These are phyloP conservation scores for Trichoderma citrinoviride DNA, from an alignment of 2,329 filamentous ascomycete genomes.

Conservation along the genomic window DNA sequence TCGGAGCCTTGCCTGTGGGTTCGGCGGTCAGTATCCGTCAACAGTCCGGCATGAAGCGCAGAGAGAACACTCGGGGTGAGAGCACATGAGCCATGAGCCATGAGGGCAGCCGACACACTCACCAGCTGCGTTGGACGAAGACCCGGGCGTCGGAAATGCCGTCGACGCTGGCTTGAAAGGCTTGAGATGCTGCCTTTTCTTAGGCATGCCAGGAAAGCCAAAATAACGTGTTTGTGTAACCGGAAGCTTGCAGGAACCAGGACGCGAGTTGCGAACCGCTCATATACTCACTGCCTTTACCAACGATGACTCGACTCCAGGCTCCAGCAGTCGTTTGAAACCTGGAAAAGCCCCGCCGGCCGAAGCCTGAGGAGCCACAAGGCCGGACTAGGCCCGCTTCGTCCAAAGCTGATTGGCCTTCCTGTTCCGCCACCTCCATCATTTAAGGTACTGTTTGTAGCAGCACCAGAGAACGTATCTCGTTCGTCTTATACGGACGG, in stretches of 20 bases:
- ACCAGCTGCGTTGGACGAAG: constrained; percentile 32
- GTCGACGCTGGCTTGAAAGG: constrained; percentile 60
- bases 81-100: background rate
- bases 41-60: background rate
- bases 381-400: constrained; percentile 14
- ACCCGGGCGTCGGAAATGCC: constrained; percentile 42
- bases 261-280: constrained; percentile 19
- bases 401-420: background rate
- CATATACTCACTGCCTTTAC: background rate
- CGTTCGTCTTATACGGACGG: background rate
- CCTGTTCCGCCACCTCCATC: background rate
- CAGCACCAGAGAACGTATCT: background rate
- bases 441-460: background rate
- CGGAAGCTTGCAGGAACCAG: constrained; percentile 20
- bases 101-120: constrained; percentile 22
- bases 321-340: background rate
- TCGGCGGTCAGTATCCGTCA: constrained; percentile 3
- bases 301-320: constrained; percentile 15
- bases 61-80: background rate
- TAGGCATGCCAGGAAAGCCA: constrained; percentile 51
- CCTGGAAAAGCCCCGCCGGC: background rate
- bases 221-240: constrained; percentile 8
- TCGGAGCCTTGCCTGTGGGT: constrained; percentile 34
- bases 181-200: constrained; percentile 56
- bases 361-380: constrained; percentile 14